These are phyloP conservation scores for Macrolepiota dolichaula DNA, from an alignment of 768 basidiomycete genomes.

Conservation along the genomic window DNA sequence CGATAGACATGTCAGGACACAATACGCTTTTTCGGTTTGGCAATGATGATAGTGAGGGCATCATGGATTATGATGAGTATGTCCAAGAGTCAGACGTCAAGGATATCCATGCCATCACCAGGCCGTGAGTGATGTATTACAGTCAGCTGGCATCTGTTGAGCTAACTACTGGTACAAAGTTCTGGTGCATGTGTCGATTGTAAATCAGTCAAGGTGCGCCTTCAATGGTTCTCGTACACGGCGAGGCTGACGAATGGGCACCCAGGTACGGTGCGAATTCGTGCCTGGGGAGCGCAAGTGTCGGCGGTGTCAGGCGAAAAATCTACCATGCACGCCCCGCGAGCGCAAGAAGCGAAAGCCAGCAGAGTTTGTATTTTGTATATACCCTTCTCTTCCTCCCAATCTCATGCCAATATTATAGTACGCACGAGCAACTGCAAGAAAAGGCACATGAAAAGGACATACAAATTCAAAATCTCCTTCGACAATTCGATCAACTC, in stretches of 20 bases:
- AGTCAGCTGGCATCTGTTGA: too few relatives aligned
- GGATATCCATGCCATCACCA: conserved; percentile 2
- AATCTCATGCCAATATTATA: conserved; percentile 17
- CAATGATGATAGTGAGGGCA: conserved; percentile 17
- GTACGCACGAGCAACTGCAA: conserved; percentile 53
- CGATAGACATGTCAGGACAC: neutral
- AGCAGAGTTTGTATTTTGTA: conserved; percentile 41
- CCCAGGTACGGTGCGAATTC: conserved; percentile 52
- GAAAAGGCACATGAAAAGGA: conserved; percentile 44
- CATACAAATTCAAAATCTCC: conserved; percentile 39
- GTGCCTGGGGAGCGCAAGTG: conserved; percentile 41
- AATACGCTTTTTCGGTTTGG: conserved; percentile 16
- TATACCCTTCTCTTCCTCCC: neutral
- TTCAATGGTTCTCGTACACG: neutral
- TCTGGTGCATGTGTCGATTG: conserved; percentile 55
- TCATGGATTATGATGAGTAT: conserved; percentile 13
- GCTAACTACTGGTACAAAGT: conserved; percentile 21
- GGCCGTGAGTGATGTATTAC: conserved; percentile 2
- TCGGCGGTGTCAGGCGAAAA: conserved; percentile 44
- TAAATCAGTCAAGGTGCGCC: conserved; percentile 50
- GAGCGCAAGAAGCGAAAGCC: conserved; percentile 55
- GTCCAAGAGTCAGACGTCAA: conserved; percentile 7
- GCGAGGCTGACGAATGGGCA: neutral
- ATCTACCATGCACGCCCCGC: conserved; percentile 42
- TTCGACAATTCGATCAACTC: conserved; percentile 40